Percentiles rank a stretch among this genome's conserved stretches.
phyloP scores from a whole-genome alignment of 495 filamentous ascomycete species.

The Neurospora sp. region DNA sequence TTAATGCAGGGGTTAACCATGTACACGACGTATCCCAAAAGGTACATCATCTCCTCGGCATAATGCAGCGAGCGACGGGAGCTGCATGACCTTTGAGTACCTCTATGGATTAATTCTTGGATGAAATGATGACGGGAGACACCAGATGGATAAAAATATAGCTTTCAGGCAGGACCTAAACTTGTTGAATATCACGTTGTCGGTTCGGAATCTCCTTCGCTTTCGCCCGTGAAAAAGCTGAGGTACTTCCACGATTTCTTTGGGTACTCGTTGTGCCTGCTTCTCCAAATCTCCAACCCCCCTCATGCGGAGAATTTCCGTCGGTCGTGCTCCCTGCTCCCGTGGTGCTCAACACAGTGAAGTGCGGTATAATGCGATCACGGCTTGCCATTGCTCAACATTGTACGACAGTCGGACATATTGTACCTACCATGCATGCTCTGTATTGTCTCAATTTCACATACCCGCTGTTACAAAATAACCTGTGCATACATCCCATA shows the following conservation, averaged over 20 bases:
- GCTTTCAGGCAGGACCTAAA: neutral
- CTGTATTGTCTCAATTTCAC: neutral
- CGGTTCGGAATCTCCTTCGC: neutral
- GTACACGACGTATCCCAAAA: neutral
- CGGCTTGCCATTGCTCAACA: neutral
- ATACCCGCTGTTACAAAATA: neutral
- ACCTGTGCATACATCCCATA: neutral
- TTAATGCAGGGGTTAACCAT: neutral
- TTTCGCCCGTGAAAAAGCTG: neutral
- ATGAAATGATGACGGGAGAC: neutral
- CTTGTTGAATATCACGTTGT: neutral
- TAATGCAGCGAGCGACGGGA: neutral
- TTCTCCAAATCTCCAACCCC: neutral
- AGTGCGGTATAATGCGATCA: neutral
- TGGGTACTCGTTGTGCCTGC: neutral
- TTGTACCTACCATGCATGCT: neutral
- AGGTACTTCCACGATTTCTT: neutral
- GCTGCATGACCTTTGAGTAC: neutral
- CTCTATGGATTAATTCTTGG: neutral
- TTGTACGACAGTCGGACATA: neutral
- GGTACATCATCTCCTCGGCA: neutral
- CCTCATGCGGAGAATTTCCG: neutral
- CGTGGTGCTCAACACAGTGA: neutral
- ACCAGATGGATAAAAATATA: neutral
- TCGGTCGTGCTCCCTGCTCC: neutral